A percentile compares a stretch with the other conserved stretches of the same genome.
Evolutionary conservation across 768 basidiomycete species (phyloP).

Genomic region (Crepidotus variabilis): DNA sequence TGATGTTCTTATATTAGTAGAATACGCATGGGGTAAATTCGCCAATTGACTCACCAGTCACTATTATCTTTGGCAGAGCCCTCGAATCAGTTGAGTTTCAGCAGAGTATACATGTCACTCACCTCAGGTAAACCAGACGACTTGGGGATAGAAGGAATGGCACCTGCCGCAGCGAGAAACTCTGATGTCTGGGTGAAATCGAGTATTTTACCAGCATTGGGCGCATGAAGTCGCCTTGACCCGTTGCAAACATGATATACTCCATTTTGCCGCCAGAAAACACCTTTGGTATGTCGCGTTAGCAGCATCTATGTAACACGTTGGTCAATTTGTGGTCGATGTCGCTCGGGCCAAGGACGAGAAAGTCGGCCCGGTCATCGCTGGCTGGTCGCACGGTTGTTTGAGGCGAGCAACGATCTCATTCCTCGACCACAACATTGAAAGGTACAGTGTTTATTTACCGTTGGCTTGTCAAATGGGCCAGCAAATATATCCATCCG

Average conservation of each 20-base stretch:
- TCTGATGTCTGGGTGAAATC: constrained; percentile 24
- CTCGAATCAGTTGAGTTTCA: not conserved
- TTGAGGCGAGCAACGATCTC: too few relatives aligned
- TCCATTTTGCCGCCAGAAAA: not conserved
- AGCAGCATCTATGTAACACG: too few relatives aligned
- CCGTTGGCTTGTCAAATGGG: too few relatives aligned
- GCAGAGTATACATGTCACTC: not conserved
- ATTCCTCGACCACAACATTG: too few relatives aligned
- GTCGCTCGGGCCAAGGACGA: too few relatives aligned
- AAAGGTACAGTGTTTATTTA: too few relatives aligned
- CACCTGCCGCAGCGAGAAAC: constrained; percentile 36
- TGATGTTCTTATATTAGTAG: not conserved
- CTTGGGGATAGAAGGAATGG: constrained; percentile 32
- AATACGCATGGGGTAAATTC: not conserved
- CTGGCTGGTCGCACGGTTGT: too few relatives aligned
- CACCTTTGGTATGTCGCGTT: too few relatives aligned
- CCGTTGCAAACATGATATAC: not conserved
- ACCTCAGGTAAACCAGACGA: constrained; percentile 44
- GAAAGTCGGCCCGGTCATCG: too few relatives aligned
- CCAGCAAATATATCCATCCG: too few relatives aligned
- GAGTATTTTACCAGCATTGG: not conserved
- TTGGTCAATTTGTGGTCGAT: too few relatives aligned
- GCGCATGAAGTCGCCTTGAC: not conserved
- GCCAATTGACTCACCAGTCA: constrained; percentile 32
- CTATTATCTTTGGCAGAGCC: constrained; percentile 32